These are phyloP conservation scores for Salvia rosmarinus DNA, from an alignment of 257 asterid species.

Conservation along the genomic window DNA sequence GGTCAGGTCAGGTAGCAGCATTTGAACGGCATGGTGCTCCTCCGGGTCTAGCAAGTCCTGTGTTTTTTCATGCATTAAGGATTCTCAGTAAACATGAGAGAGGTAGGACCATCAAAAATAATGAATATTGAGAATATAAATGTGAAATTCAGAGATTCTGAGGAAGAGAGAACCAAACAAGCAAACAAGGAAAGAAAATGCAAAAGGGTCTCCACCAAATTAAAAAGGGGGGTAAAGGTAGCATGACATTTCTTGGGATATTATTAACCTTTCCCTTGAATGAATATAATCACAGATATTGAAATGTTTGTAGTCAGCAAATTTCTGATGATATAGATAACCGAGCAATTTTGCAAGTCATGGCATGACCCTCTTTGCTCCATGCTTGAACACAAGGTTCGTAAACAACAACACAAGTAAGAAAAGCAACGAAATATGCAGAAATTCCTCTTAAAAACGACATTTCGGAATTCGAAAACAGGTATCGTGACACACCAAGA, in stretches of 20 bases:
- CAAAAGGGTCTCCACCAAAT: neutral
- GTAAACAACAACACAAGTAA: slow-evolving; percentile 39
- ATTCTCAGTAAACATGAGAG: neutral
- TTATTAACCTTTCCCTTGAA: neutral
- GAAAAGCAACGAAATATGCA: slow-evolving; percentile 34
- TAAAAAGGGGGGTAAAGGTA: too few relatives aligned
- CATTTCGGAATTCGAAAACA: slow-evolving; percentile 21
- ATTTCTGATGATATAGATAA: slow-evolving; percentile 36
- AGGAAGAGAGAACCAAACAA: neutral
- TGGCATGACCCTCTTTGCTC: slow-evolving; percentile 91
- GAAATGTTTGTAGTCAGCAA: neutral
- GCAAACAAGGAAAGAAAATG: neutral
- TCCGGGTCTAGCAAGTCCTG: slow-evolving; percentile 68
- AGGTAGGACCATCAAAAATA: neutral
- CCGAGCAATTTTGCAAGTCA: slow-evolving; percentile 93
- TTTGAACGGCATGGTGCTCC: slow-evolving; percentile 66
- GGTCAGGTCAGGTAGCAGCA: slow-evolving; percentile 74
- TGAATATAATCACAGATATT: neutral
- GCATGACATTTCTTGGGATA: too few relatives aligned
- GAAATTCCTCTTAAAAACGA: slow-evolving; percentile 24
- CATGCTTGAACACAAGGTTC: slow-evolving; percentile 63
- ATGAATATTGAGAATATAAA: too few relatives aligned
- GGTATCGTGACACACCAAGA: slow-evolving; percentile 31
- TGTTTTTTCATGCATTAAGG: slow-evolving; percentile 11
- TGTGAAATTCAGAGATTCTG: neutral